Base-by-base conservation (phyloP, 1,139 yeast species). In the Hyphopichia burtonii region DNA sequence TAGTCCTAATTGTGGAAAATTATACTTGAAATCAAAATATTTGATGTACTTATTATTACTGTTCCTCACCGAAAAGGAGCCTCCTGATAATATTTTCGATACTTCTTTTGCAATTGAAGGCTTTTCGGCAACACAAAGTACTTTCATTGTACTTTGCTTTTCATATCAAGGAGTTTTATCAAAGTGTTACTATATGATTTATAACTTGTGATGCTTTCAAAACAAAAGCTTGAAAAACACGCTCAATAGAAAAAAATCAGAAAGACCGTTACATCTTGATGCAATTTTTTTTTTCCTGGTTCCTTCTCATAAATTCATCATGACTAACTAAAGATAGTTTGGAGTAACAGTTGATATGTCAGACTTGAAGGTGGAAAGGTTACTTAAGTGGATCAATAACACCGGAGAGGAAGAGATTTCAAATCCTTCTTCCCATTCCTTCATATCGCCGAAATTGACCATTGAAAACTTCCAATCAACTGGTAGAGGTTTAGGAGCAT, bases 71-170 rank as follows among this genome's bases (percentile, higher is more conserved):
- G 59, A 57, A 25, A 74, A 68, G 4, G 76, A 58, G 0, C 95
- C 95, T 6, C 96, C 96, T 18, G 93, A 82, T 4, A 93, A 74
- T 1, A 84, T 82, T 27, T 65, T 60, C 0, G 96, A 80, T 12
- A 94, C 93, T 20, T 90, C 86, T 58, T 85, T 88, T 9, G 98
- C 95, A 41, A 94, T 93, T 2, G 96, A 87, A 43, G 96, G 96
- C 65, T 94, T 94, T 66, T 94, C 99, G 1, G 99, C 99, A 45
- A 94, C 97, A 65, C 98, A 93, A 42, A 94, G 77, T 6, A 94
- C 80, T 56, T 71, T 82, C 90, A 86, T 84, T n/a, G n/a, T 33
- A 19, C 11, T 9, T 25, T 9, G 28, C 11, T 7, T 25, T 25
- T 25, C 28, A 25, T 25, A 25, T 25, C 28, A 14, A n/a, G 31